These are phyloP conservation scores for Tetrapisispora taiwanensis DNA, from an alignment of 805 yeast species.

Conservation along the genomic window DNA sequence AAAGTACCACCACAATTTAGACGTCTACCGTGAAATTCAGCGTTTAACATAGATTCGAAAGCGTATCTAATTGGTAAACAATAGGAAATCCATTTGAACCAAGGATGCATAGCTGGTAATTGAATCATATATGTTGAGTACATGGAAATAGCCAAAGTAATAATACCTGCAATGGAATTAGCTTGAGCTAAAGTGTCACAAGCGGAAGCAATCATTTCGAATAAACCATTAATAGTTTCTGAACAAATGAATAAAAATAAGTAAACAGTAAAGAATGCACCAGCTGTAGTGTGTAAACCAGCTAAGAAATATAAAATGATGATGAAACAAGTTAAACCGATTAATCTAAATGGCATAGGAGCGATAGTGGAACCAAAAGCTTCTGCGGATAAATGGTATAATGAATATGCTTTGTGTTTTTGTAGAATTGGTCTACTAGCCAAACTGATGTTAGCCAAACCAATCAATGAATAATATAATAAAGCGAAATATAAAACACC, in stretches of 20 bases:
- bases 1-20: slow-evolving; percentile 25
- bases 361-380: slow-evolving; percentile 53
- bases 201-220: slow-evolving; percentile 43
- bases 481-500: slow-evolving; percentile 53
- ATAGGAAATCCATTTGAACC: slow-evolving; percentile 57
- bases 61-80: slow-evolving; percentile 44
- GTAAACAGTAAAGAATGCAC: slow-evolving; percentile 43
- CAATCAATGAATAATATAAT: slow-evolving; percentile 42
- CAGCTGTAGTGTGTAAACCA: slow-evolving; percentile 38
- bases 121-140: slow-evolving; percentile 60
- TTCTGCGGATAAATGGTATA: slow-evolving; percentile 68
- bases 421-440: slow-evolving; percentile 49
- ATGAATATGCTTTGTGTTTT: slow-evolving; percentile 62
- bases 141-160: slow-evolving; percentile 38
- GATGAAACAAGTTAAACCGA: slow-evolving; percentile 36
- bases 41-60: slow-evolving; percentile 51
- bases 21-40: slow-evolving; percentile 45
- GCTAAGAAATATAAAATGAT: slow-evolving; percentile 50
- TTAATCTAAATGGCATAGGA: slow-evolving; percentile 51
- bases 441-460: slow-evolving; percentile 40
- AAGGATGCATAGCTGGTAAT: slow-evolving; percentile 45
- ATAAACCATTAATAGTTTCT: slow-evolving; percentile 30
- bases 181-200: slow-evolving; percentile 42
- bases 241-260: slow-evolving; percentile 29
- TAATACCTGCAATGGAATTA: slow-evolving; percentile 45